These are phyloP conservation scores for Theobroma cacao DNA, from an alignment of 345 rosid genomes.

Conservation along the genomic window DNA sequence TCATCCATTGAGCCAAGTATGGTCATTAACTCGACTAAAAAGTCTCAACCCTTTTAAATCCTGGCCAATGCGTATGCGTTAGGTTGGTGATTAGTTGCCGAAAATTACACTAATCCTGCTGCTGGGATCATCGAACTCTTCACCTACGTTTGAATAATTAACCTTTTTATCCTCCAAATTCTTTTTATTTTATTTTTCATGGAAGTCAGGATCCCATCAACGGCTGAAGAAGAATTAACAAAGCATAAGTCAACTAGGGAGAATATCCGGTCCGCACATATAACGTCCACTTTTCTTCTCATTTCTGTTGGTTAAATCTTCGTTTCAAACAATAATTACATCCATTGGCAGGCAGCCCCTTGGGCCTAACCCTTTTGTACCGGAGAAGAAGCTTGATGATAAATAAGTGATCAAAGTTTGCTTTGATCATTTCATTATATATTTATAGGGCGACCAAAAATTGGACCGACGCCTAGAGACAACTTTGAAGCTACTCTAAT, in stretches of 20 bases:
- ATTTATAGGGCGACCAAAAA: not conserved
- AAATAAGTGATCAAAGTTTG: not conserved
- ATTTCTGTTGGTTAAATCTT: not conserved
- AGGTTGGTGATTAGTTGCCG: no score
- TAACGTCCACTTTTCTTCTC: not conserved
- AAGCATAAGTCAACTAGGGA: no score
- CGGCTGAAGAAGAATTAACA: no score
- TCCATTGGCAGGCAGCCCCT: conserved; percentile 6
- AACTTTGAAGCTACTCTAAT: conserved; percentile 8
- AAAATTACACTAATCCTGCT: no score
- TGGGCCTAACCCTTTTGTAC: not conserved
- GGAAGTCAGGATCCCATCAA: no score
- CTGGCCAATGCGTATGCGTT: no score
- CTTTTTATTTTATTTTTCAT: no score
- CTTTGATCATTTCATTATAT: not conserved
- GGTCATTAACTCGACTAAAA: no score
- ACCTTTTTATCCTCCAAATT: not conserved
- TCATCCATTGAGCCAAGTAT: no score
- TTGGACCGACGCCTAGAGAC: not conserved
- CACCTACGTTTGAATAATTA: not conserved
- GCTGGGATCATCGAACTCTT: not conserved
- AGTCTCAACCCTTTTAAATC: no score
- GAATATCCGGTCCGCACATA: no score
- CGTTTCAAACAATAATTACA: not conserved
- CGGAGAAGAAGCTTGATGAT: not conserved